Evolutionary conservation across 495 filamentous ascomycete species (phyloP).

Genomic region (Penicillium silybi): DNA sequence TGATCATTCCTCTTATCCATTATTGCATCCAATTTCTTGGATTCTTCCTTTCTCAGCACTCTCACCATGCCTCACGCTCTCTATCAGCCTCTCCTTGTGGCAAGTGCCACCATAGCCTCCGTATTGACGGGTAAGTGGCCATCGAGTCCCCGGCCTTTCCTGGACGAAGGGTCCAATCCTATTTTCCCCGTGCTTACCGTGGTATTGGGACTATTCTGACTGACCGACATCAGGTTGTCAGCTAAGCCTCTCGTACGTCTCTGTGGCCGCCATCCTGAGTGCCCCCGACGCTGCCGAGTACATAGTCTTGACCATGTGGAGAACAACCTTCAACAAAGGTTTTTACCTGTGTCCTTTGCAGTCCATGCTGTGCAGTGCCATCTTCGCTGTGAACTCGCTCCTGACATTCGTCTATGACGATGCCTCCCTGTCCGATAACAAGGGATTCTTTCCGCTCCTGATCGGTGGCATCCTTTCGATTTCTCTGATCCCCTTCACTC

Average conservation of each 20-base stretch:
- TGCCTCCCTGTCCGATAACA: neutral
- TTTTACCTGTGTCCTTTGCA: slow-evolving; percentile 2
- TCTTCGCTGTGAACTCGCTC: neutral
- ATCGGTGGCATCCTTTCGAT: neutral
- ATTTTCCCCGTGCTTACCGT: too few species aligned
- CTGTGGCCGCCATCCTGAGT: slow-evolving; percentile 1
- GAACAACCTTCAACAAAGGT: neutral
- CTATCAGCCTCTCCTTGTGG: slow-evolving; percentile 1
- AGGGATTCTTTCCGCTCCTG: neutral
- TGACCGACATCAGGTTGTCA: slow-evolving; percentile 2
- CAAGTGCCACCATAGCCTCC: neutral
- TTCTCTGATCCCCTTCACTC: neutral
- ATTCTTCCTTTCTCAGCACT: neutral
- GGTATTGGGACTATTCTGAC: too few species aligned
- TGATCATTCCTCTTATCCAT: too few species aligned
- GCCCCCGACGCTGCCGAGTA: neutral
- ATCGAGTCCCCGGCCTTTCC: too few species aligned
- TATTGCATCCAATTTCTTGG: neutral
- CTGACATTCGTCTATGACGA: neutral
- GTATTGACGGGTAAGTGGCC: slow-evolving; percentile 1
- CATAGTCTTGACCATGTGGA: neutral
- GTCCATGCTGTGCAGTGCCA: neutral
- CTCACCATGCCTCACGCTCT: slow-evolving; percentile 1
- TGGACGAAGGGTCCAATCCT: too few species aligned
- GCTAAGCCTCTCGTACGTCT: slow-evolving; percentile 2